Evolutionary conservation across 23 red algal genomes (phyloP), one percentile per base, ranked within the genome.

Genomic region (Gracilaria caudata): DNA sequence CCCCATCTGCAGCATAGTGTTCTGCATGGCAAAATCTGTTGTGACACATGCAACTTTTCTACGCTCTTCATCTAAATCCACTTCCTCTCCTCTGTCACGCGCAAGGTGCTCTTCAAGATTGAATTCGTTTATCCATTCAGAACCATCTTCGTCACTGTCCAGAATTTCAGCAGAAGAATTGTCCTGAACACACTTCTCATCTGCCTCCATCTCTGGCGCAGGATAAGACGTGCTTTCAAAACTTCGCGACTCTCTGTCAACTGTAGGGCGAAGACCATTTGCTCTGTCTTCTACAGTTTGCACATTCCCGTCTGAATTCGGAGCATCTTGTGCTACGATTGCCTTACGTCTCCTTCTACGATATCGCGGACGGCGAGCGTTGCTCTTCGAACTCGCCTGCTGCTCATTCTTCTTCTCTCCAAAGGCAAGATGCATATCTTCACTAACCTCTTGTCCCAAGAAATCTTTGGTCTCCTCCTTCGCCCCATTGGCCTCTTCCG

Each of bases 21-120:
- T 98, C 68, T 98, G 95, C 95, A 98, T 98, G 16, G 95, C 83
- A 87, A 92, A 98, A 82, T 98, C 95, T 17, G 80, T 98, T 8
- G 95, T 98, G 45, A 98, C 88, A 75, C 94, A 96, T 30, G 70
- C 90, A 13, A 92, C 88, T 37, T 82, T 37, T 8, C 13, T 65
- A 29, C 68, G 64, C 26, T 82, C 78, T 46, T 55, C 43, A 34
- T 71, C 58, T 13, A 65, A 53, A 26, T 54, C 60, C 34, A 30
- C 4, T 68, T 65, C 57, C 66, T 56, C 70, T 12, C 73, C 64
- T 12, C 43, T 61, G 72, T 94, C 81, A n/a, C 72, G 78, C 16
- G 73, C 89, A 45, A 94, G 73, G 43, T 86, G 76, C 28, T 85
- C 56, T 76, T 86, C 73, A 29, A 98, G n/a, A 60, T 98, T 98